A percentile compares a stretch with the other conserved stretches of the same genome.
Conservation (phyloP, 2,329 filamentous ascomycete genomes). For the Hypoxylon sp. region DNA sequence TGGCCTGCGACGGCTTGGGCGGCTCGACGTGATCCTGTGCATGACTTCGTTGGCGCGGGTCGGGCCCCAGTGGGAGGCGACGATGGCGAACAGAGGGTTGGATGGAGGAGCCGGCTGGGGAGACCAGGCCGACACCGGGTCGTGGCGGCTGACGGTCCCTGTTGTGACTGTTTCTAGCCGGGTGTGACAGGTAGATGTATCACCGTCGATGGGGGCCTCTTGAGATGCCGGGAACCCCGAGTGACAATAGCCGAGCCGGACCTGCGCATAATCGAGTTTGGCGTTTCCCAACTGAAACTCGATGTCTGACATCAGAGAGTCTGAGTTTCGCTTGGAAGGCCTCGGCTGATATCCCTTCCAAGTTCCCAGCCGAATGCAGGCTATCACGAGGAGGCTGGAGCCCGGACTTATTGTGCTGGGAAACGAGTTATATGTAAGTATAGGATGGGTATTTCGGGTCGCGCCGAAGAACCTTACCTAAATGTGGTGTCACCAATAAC, state of each 20-base stretch:
- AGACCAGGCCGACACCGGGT: conserved; percentile 60
- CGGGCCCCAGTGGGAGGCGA: conserved; percentile 59
- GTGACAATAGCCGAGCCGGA: conserved; percentile 63
- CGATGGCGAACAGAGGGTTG: conserved; percentile 54
- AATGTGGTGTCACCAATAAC: conserved; percentile 49
- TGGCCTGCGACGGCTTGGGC: conserved; percentile 11
- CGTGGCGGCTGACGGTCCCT: conserved; percentile 59
- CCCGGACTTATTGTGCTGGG: conserved; percentile 53
- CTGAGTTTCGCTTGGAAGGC: conserved; percentile 54
- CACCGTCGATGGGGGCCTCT: conserved; percentile 37
- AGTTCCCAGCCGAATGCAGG: conserved; percentile 51
- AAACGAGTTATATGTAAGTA: conserved; percentile 23
- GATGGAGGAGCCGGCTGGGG: conserved; percentile 49
- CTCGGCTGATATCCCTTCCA: conserved; percentile 12
- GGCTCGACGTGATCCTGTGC: conserved; percentile 42
- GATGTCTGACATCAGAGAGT: conserved; percentile 66
- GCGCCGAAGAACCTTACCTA: conserved; percentile 12
- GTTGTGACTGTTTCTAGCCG: conserved; percentile 60
- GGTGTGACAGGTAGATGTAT: conserved; percentile 54
- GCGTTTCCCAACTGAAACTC: conserved; percentile 63
- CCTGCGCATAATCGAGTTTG: conserved; percentile 57
- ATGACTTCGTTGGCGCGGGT: conserved; percentile 54
- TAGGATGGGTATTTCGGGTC: conserved; percentile 16
- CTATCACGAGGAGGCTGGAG: conserved; percentile 58
- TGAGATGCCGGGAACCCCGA: conserved; percentile 58